phyloP scores from a whole-genome alignment of 1,139 yeast species.

The Blastobotrys aristatus region DNA sequence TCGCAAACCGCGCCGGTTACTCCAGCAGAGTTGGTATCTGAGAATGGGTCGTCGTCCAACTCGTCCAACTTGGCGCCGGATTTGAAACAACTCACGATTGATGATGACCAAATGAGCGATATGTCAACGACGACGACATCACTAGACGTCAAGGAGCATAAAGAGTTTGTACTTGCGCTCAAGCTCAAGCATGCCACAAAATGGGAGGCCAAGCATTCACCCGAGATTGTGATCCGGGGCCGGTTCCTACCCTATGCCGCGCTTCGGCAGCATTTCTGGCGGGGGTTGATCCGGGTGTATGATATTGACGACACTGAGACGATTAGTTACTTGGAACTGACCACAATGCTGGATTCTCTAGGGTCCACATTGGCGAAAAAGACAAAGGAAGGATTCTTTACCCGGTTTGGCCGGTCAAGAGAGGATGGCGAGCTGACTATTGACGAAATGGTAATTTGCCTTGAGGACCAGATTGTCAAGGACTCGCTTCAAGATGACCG shows the following conservation, averaged over 20 bases:
- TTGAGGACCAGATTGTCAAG: slow-evolving; percentile 39
- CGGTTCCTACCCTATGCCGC: slow-evolving; percentile 64
- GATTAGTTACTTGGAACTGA: slow-evolving; percentile 52
- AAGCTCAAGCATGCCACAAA: slow-evolving; percentile 31
- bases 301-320: slow-evolving; percentile 41
- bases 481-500: slow-evolving; percentile 23
- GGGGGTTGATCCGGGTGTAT: slow-evolving; percentile 53
- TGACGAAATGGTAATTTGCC: slow-evolving; percentile 55
- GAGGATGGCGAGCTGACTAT: slow-evolving; percentile 48
- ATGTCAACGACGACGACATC: background rate
- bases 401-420: slow-evolving; percentile 39
- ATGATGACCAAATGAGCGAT: background rate
- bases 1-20: slow-evolving; percentile 3
- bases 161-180: slow-evolving; percentile 36
- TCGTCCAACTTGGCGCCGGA: background rate
- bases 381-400: slow-evolving; percentile 45
- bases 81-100: background rate
- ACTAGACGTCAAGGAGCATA: slow-evolving; percentile 10
- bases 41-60: background rate
- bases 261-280: slow-evolving; percentile 69
- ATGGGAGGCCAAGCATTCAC: slow-evolving; percentile 41
- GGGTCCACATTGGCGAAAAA: slow-evolving; percentile 54
- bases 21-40: background rate
- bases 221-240: slow-evolving; percentile 55
- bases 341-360: slow-evolving; percentile 54